phyloP scores from a whole-genome alignment of 2,329 filamentous ascomycete species.

The Fusarium devonianum region DNA sequence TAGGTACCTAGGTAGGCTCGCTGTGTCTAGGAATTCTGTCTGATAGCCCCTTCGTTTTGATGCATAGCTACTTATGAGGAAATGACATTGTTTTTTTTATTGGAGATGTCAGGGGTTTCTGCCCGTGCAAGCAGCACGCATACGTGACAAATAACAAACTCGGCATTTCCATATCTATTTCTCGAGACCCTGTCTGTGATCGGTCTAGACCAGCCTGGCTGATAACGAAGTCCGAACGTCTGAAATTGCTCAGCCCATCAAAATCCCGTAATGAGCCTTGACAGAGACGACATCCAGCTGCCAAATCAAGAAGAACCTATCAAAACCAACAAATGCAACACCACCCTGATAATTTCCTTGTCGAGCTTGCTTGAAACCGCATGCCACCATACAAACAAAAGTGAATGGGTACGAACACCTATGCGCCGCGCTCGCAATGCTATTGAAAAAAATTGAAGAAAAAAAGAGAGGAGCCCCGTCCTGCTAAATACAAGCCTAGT shows the following conservation, averaged over 20 bases:
- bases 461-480: conserved; percentile 13
- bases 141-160: conserved; percentile 13
- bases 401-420: conserved; percentile 28
- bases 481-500: conserved; percentile 28
- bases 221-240: too few relatives aligned
- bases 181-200: conserved; percentile 14
- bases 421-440: conserved; percentile 44
- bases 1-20: too few relatives aligned
- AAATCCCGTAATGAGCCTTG: conserved; percentile 9
- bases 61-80: not conserved
- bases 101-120: not conserved
- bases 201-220: conserved; percentile 9
- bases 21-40: not conserved
- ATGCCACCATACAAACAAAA: conserved; percentile 21
- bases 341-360: conserved; percentile 6
- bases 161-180: conserved; percentile 35
- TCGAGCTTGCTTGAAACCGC: conserved; percentile 13
- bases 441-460: too few relatives aligned
- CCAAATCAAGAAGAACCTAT: conserved; percentile 16
- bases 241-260: too few relatives aligned
- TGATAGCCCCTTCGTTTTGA: not conserved
- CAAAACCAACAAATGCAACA: conserved; percentile 22
- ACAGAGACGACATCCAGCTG: conserved; percentile 3
- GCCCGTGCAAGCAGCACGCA: not conserved
- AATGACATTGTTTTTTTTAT: not conserved